phyloP scores from a whole-genome alignment of 805 yeast genomes.

The Nakazawaea ernobii region DNA sequence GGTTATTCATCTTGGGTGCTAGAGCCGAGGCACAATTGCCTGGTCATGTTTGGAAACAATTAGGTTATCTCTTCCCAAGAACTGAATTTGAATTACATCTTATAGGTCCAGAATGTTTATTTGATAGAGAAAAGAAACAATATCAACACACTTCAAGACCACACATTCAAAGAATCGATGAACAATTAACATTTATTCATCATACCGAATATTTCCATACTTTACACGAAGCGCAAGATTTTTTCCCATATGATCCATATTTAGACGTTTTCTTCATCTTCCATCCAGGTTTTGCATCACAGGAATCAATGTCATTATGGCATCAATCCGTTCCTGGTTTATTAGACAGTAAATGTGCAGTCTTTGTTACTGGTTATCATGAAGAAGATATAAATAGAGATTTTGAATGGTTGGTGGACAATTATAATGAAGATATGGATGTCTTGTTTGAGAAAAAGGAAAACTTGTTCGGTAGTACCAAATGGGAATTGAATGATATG shows the following conservation, averaged over 20 bases:
- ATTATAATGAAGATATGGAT: constrained; percentile 74
- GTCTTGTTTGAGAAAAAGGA: constrained; percentile 66
- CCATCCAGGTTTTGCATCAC: constrained; percentile 92
- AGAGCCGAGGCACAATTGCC: constrained; percentile 93
- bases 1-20: constrained; percentile 87
- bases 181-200: constrained; percentile 64
- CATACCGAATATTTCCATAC: constrained; percentile 92
- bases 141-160: constrained; percentile 57
- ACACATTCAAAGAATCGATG: constrained; percentile 68
- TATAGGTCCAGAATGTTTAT: constrained; percentile 88
- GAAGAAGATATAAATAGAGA: constrained; percentile 67
- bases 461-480: constrained; percentile 78
- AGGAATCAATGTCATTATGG: constrained; percentile 78
- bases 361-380: constrained; percentile 87
- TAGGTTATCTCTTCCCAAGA: constrained; percentile 79
- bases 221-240: constrained; percentile 85
- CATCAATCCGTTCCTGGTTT: constrained; percentile 78
- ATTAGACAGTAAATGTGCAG: constrained; percentile 88
- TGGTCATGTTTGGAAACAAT: constrained; percentile 91
- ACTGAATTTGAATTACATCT: constrained; percentile 82
- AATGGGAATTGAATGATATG: constrained; percentile 90
- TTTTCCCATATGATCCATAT: constrained; percentile 97
- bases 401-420: constrained; percentile 58
- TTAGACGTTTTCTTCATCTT: constrained; percentile 87
- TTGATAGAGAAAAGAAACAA: constrained; percentile 63